These are phyloP conservation scores for Coelastrella sp. DNA, from an alignment of 139 green algal genomes.

Conservation along the genomic window DNA sequence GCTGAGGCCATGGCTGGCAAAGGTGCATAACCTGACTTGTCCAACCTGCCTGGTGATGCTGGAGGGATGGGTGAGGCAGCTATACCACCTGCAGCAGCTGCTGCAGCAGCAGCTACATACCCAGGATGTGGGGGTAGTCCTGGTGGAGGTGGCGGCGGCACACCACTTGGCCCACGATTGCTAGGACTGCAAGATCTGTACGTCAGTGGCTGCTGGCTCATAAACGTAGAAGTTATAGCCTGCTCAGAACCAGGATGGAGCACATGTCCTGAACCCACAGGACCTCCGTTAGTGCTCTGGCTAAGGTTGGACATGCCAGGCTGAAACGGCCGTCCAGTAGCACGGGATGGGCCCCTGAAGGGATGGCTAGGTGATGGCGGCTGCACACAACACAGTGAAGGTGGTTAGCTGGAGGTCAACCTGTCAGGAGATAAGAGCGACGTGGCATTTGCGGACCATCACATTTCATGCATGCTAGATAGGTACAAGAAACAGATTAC, in stretches of 20 bases:
- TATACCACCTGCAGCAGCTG: slow-evolving; percentile 19
- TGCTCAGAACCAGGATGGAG: neutral
- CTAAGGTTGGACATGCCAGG: slow-evolving; percentile 36
- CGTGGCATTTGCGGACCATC: too few species aligned
- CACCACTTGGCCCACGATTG: neutral
- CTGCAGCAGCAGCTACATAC: slow-evolving; percentile 16
- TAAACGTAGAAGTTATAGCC: neutral
- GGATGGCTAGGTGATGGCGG: neutral
- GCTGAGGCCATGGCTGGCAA: slow-evolving; percentile 4
- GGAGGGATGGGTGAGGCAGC: slow-evolving; percentile 3
- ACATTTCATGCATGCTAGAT: neutral
- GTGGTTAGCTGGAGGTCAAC: too few species aligned
- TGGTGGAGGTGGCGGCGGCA: slow-evolving; percentile 35
- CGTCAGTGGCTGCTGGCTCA: neutral
- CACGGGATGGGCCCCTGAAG: slow-evolving; percentile 5
- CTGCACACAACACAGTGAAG: neutral
- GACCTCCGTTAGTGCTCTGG: neutral
- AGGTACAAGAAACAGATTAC: too few species aligned
- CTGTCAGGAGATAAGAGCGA: too few species aligned
- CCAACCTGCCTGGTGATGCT: neutral
- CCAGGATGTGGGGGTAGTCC: slow-evolving; percentile 9
- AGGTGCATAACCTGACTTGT: neutral
- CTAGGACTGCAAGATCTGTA: neutral
- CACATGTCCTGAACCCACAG: neutral
- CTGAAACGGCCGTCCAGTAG: neutral